These are phyloP conservation scores for Talinum fruticosum DNA, from an alignment of 148 eudicot genomes.

Conservation along the genomic window DNA sequence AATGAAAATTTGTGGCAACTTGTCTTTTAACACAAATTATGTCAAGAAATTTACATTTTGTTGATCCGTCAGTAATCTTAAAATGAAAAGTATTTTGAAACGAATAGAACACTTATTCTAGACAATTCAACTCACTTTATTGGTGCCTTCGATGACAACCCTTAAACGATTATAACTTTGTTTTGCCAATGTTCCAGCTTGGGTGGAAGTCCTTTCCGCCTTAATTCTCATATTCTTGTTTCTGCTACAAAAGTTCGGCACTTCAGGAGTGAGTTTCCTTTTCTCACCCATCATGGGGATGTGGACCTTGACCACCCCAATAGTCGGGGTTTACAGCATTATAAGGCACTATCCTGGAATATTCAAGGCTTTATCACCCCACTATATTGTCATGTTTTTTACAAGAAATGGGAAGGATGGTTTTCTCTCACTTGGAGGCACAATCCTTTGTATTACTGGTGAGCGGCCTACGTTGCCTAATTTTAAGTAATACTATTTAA, in stretches of 20 bases:
- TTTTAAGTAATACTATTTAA: too few species aligned
- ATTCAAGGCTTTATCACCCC: constrained; percentile 64
- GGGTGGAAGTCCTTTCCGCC: constrained; percentile 50
- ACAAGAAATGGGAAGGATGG: constrained; percentile 49
- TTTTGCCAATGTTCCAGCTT: constrained; percentile 30
- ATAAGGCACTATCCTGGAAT: constrained; percentile 47
- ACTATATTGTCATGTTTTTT: constrained; percentile 42
- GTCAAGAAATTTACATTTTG: too few species aligned
- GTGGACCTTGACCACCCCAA: constrained; percentile 59
- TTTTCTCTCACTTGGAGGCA: constrained; percentile 56
- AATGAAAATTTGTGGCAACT: too few species aligned
- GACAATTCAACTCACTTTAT: too few species aligned
- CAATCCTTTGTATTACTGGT: constrained; percentile 65
- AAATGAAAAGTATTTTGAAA: too few species aligned
- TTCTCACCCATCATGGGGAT: constrained; percentile 63
- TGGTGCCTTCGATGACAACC: too few species aligned
- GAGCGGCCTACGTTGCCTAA: constrained; percentile 8
- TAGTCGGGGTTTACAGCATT: constrained; percentile 60
- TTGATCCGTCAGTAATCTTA: too few species aligned
- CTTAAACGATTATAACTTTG: too few species aligned
- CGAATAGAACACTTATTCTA: too few species aligned
- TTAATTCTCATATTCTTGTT: constrained; percentile 45
- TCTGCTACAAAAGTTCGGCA: constrained; percentile 55
- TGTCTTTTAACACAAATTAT: too few species aligned
- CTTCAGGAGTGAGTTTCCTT: constrained; percentile 65